A percentile compares a stretch with the other conserved stretches of the same genome.
phyloP scores from a whole-genome alignment of 208 protist genomes.

The Endotrypanum monterogeii region DNA sequence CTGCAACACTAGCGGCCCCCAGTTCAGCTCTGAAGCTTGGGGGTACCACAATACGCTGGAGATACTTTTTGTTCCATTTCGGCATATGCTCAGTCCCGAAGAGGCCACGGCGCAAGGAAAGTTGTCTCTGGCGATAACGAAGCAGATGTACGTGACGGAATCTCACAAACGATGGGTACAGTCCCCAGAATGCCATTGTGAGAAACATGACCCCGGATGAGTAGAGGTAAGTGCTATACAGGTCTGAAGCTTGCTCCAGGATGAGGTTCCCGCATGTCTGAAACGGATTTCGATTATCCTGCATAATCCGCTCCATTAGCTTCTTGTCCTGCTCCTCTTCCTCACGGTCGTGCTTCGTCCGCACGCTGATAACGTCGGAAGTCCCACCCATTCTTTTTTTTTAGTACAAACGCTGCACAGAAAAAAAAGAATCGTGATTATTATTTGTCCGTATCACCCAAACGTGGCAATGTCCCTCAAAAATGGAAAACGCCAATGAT shows the following conservation, averaged over 20 bases:
- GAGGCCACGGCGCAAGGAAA: conserved; percentile 53
- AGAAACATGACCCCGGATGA: conserved; percentile 64
- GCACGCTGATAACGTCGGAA: conserved; percentile 31
- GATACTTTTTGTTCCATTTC: conserved; percentile 74
- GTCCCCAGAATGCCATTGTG: conserved; percentile 49
- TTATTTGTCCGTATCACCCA: not conserved
- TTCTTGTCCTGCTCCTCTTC: conserved; percentile 45
- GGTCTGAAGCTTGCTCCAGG: conserved; percentile 8
- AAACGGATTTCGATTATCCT: conserved; percentile 67
- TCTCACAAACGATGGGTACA: conserved; percentile 69
- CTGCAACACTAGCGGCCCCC: not conserved
- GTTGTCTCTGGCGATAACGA: conserved; percentile 61
- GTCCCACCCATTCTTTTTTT: not conserved
- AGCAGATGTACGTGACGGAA: conserved; percentile 61
- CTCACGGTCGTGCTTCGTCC: conserved; percentile 42
- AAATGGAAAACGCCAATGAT: no score
- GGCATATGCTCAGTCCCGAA: conserved; percentile 75
- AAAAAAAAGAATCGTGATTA: not conserved
- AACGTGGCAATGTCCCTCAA: not conserved
- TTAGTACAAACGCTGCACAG: not conserved
- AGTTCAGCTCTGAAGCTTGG: conserved; percentile 4
- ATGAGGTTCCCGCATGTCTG: conserved; percentile 37
- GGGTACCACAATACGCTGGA: conserved; percentile 62
- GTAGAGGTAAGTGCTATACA: conserved; percentile 72
- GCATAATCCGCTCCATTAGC: conserved; percentile 44